These are phyloP conservation scores for Oryza glumipatula DNA, from an alignment of 176 grass and related monocot species.

Conservation along the genomic window DNA sequence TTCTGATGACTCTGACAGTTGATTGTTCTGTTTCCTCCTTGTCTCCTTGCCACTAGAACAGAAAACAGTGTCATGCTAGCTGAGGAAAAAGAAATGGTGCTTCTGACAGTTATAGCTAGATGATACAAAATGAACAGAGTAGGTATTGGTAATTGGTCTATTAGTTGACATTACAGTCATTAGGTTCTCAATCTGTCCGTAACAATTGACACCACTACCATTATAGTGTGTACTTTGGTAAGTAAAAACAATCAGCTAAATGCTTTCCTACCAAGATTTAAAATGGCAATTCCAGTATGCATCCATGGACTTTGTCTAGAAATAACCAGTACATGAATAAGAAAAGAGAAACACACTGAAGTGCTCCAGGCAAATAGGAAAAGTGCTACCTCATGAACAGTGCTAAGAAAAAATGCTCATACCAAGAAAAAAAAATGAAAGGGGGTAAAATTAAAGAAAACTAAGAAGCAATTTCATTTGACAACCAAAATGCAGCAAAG, in stretches of 20 bases:
- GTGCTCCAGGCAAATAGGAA: not conserved
- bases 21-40: slow-evolving; percentile 32
- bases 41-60: slow-evolving; percentile 51
- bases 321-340: slow-evolving; percentile 19
- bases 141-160: not conserved
- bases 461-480: slow-evolving; percentile 4
- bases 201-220: slow-evolving; percentile 16
- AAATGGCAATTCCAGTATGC: not conserved
- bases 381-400: not conserved
- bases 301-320: not conserved
- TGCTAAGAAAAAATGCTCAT: not conserved
- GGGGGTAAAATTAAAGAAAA: slow-evolving; percentile 5
- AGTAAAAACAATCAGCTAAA: slow-evolving; percentile 6
- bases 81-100: not conserved
- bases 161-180: not conserved
- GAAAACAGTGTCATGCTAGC: slow-evolving; percentile 31
- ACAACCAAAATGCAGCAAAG: slow-evolving; percentile 1
- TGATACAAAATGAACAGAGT: not conserved
- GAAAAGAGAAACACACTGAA: not conserved
- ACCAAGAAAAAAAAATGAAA: not conserved
- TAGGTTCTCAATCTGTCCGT: not conserved
- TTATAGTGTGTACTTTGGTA: not conserved
- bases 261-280: slow-evolving; percentile 9
- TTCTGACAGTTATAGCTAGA: slow-evolving; percentile 3
- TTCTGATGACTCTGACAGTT: slow-evolving; percentile 50